Percentiles rank a stretch among this genome's conserved stretches.
Evolutionary conservation across 139 green algal genomes (phyloP).

Genomic region (Pleodorina starrii): DNA sequence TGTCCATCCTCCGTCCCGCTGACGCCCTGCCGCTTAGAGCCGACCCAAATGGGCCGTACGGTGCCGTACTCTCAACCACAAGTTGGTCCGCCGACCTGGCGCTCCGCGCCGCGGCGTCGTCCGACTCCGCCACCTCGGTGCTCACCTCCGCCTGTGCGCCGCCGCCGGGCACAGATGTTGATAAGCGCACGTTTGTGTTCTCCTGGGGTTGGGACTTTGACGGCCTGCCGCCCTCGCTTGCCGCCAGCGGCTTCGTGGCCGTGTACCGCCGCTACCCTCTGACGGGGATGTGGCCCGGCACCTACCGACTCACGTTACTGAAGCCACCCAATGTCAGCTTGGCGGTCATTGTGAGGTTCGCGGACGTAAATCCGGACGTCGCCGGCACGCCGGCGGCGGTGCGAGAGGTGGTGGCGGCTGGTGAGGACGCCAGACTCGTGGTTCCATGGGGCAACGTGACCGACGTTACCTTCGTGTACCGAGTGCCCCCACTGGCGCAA

Average conservation of each 20-base stretch:
- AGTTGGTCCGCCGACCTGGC: not conserved
- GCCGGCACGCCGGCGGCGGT: not conserved
- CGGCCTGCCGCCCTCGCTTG: slow-evolving; percentile 12
- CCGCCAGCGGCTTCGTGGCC: slow-evolving; percentile 28
- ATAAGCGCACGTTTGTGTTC: not conserved
- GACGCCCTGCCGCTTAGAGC: not conserved
- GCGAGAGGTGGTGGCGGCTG: not conserved
- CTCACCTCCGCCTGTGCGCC: not conserved
- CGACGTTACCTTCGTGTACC: slow-evolving; percentile 26
- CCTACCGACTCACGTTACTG: not conserved
- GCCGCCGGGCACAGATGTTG: not conserved
- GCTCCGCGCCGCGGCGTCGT: not conserved
- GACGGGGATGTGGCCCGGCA: not conserved
- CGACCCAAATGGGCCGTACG: not conserved
- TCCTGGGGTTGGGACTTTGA: slow-evolving; percentile 38
- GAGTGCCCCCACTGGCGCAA: not conserved
- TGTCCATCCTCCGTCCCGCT: not conserved
- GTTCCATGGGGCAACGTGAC: not conserved
- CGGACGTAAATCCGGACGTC: slow-evolving; percentile 27
- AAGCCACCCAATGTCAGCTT: slow-evolving; percentile 9
- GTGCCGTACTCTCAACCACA: not conserved
- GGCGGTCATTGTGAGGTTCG: slow-evolving; percentile 2
- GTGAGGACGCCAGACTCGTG: not conserved
- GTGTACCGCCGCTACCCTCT: slow-evolving; percentile 42
- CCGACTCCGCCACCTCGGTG: not conserved